These are phyloP conservation scores for Porcisia hertigi DNA, from an alignment of 208 protist genomes.

Conservation along the genomic window DNA sequence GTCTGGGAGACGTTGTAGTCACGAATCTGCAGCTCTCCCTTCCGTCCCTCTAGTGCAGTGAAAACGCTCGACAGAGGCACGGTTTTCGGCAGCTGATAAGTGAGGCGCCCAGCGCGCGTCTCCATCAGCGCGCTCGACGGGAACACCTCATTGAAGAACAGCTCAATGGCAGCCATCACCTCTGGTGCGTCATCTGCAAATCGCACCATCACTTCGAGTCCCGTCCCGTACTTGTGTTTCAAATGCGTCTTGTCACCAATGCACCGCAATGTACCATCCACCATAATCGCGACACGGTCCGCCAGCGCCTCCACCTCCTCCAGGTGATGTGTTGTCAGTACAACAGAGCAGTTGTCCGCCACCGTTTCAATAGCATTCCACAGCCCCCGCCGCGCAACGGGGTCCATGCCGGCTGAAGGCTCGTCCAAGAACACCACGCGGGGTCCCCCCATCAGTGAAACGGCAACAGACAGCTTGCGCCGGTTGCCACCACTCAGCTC, in stretches of 20 bases:
- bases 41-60: constrained; percentile 42
- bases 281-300: constrained; percentile 88
- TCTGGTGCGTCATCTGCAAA: constrained; percentile 22
- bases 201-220: constrained; percentile 58
- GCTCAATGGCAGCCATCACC: constrained; percentile 16
- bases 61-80: constrained; percentile 48
- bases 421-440: constrained; percentile 86
- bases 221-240: constrained; percentile 77
- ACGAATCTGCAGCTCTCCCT: constrained; percentile 37
- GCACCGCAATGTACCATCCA: constrained; percentile 82
- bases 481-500: constrained; percentile 83
- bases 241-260: constrained; percentile 88
- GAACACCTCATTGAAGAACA: constrained; percentile 44
- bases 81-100: constrained; percentile 43
- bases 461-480: constrained; percentile 79
- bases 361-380: constrained; percentile 78
- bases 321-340: constrained; percentile 93
- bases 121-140: constrained; percentile 36
- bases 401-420: constrained; percentile 90
- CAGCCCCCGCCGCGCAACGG: constrained; percentile 66
- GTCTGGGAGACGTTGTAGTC: constrained; percentile 85
- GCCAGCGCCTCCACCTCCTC: constrained; percentile 92
- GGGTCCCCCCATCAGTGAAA: constrained; percentile 82
- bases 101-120: constrained; percentile 39
- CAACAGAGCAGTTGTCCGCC: constrained; percentile 66